Evolutionary conservation across 129 eudicot species (phyloP).

Genomic region (Dittrichia graveolens): DNA sequence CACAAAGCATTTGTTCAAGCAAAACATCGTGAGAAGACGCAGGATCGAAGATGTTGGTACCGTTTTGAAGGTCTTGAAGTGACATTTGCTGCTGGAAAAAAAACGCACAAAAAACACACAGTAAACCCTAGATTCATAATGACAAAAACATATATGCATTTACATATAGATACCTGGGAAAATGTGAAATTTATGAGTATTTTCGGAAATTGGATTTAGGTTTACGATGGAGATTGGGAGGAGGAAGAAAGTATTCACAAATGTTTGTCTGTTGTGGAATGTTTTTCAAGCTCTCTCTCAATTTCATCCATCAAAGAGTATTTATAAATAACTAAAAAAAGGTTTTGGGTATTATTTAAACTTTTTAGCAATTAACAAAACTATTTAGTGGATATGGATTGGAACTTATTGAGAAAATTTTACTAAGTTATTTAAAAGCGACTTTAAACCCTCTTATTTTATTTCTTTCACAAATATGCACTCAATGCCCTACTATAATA

Average conservation of each 20-base stretch:
- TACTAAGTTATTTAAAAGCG: too few relatives aligned
- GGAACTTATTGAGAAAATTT: too few relatives aligned
- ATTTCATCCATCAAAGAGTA: constrained; percentile 21
- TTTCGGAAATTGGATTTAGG: constrained; percentile 27
- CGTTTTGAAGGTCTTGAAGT: constrained; percentile 33
- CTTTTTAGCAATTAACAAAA: neutral
- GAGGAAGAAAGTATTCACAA: constrained; percentile 19
- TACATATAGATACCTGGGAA: constrained; percentile 35
- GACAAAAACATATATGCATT: neutral
- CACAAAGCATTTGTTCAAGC: constrained; percentile 71
- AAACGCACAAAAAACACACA: constrained; percentile 23
- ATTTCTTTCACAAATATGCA: too few relatives aligned
- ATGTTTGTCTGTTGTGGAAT: constrained; percentile 41
- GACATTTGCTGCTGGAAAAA: constrained; percentile 34
- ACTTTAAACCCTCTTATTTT: neutral
- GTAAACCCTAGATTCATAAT: constrained; percentile 23
- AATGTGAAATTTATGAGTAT: constrained; percentile 22
- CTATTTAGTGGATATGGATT: too few relatives aligned
- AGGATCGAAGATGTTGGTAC: constrained; percentile 38
- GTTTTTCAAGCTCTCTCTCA: constrained; percentile 29
- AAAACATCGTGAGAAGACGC: constrained; percentile 69
- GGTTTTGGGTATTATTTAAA: neutral
- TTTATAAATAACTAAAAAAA: constrained; percentile 18
- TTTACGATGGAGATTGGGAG: constrained; percentile 30
- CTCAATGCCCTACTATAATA: too few relatives aligned